These are phyloP conservation scores for Cystofilobasidium capitatum DNA, from an alignment of 768 basidiomycete species.

Conservation along the genomic window DNA sequence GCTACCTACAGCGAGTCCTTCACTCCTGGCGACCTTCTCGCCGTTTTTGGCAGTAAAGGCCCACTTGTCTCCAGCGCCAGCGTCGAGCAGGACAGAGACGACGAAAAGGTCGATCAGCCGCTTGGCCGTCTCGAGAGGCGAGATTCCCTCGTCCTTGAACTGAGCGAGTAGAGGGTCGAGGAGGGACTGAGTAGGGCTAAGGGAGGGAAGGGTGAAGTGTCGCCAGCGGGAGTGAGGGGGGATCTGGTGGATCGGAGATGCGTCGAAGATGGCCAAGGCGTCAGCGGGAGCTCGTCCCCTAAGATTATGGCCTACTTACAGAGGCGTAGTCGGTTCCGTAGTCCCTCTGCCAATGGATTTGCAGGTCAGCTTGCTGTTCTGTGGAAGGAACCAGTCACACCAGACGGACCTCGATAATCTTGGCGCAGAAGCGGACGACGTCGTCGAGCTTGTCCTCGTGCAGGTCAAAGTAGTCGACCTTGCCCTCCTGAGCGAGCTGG, in stretches of 20 bases:
- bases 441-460: constrained; percentile 62
- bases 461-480: constrained; percentile 77
- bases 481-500: constrained; percentile 60
- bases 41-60: constrained; percentile 52
- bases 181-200: constrained; percentile 32
- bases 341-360: constrained; percentile 54
- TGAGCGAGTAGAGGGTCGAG: constrained; percentile 21
- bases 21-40: constrained; percentile 54
- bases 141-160: neutral
- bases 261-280: too few relatives aligned
- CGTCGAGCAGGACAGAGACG: constrained; percentile 86
- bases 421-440: constrained; percentile 63
- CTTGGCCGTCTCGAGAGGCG: constrained; percentile 48
- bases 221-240: constrained; percentile 83
- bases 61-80: constrained; percentile 82
- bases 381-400: neutral
- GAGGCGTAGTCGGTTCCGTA: constrained; percentile 55
- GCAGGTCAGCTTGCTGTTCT: too few relatives aligned
- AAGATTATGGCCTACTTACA: constrained; percentile 28
- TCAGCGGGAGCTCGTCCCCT: constrained; percentile 32
- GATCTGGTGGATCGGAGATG: too few relatives aligned
- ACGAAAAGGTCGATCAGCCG: constrained; percentile 80
- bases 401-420: constrained; percentile 61
- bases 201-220: constrained; percentile 60
- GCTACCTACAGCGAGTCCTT: constrained; percentile 74